Evolutionary conservation across 1,284 basidiomycete genomes (phyloP).

Genomic region (Moniliophthora roreri): DNA sequence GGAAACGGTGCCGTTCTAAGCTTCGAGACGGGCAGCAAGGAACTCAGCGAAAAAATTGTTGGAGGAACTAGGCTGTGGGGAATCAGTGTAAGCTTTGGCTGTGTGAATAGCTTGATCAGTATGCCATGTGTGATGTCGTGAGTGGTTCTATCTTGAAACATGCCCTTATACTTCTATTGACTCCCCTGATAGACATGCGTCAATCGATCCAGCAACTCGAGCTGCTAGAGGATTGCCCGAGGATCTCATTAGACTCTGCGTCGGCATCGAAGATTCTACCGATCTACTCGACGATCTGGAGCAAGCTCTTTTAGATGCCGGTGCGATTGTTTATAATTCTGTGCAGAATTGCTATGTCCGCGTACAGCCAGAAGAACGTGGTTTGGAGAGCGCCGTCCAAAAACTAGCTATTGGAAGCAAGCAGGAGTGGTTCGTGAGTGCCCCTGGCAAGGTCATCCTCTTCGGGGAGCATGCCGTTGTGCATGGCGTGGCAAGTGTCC

Average conservation of each 20-base stretch:
- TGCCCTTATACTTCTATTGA: constrained; percentile 15
- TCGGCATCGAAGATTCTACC: constrained; percentile 94
- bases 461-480: constrained; percentile 99
- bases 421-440: constrained; percentile 84
- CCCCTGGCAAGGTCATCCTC: constrained; percentile 97
- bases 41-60: constrained; percentile 89
- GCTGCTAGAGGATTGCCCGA: constrained; percentile 95
- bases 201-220: constrained; percentile 91
- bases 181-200: constrained; percentile 75
- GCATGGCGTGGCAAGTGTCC: constrained; percentile 82
- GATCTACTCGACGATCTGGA: constrained; percentile 97
- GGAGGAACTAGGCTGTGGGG: constrained; percentile 94
- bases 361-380: constrained; percentile 38
- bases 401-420: constrained; percentile 48
- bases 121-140: constrained; percentile 99
- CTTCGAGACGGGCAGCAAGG: constrained; percentile 93
- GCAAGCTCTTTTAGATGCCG: constrained; percentile 87
- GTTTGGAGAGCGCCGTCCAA: constrained; percentile 65
- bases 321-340: constrained; percentile 71
- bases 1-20: constrained; percentile 94
- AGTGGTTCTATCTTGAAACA: constrained; percentile 38
- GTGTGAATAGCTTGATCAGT: constrained; percentile 97
- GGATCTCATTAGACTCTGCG: constrained; percentile 96
- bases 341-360: constrained; percentile 53
- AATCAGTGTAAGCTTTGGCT: constrained; percentile 97